Evolutionary conservation across 1,284 basidiomycete species (phyloP).

Genomic region (Hemileia vastatrix): DNA sequence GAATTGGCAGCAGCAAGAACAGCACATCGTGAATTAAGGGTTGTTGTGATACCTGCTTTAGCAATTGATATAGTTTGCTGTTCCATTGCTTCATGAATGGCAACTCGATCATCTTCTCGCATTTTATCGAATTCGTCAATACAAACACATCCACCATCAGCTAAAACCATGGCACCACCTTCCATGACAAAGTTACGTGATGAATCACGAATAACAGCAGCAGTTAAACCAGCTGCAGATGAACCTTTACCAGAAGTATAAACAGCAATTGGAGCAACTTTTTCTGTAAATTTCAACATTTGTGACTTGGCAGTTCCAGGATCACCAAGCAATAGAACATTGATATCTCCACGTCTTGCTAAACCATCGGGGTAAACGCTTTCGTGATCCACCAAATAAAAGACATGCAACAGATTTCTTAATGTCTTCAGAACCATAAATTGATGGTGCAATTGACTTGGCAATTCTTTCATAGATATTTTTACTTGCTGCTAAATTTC

Average conservation of each 20-base stretch:
- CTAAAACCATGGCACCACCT: constrained; percentile 44
- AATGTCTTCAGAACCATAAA: constrained; percentile 93
- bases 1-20: constrained; percentile 44
- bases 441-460: constrained; percentile 87
- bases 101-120: constrained; percentile 44
- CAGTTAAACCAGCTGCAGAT: constrained; percentile 93
- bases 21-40: constrained; percentile 42
- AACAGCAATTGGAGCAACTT: constrained; percentile 91
- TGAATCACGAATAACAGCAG: constrained; percentile 93
- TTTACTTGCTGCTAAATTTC: constrained; percentile 74
- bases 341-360: constrained; percentile 92
- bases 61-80: constrained; percentile 45
- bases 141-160: constrained; percentile 44
- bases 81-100: constrained; percentile 45
- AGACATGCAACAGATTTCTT: constrained; percentile 95
- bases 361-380: constrained; percentile 95
- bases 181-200: no score
- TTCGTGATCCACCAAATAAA: constrained; percentile 89
- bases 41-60: constrained; percentile 44
- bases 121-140: constrained; percentile 46
- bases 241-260: constrained; percentile 99
- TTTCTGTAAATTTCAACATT: constrained; percentile 95
- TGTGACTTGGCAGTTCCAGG: constrained; percentile 98
- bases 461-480: constrained; percentile 90
- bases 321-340: constrained; percentile 88